Percentiles rank a stretch among this genome's conserved stretches.
phyloP scores from a whole-genome alignment of 805 yeast species.

The Teunomyces lycoperdinae region DNA sequence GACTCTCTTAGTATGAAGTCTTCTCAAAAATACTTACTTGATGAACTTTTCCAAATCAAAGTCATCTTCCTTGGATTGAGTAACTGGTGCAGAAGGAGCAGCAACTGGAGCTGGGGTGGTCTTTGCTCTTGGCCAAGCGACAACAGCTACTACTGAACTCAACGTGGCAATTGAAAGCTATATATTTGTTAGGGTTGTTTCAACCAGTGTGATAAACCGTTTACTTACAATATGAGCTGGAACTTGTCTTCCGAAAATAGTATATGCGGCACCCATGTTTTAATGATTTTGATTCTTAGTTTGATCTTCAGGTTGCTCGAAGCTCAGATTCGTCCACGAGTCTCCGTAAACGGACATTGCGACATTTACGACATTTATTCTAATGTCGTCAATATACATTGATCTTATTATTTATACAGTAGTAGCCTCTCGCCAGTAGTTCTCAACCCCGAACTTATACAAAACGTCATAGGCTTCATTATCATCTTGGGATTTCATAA shows the following conservation, averaged over 20 bases:
- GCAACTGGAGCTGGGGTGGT: conserved; percentile 20
- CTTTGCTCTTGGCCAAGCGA: conserved; percentile 36
- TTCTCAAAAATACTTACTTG: conserved; percentile 30
- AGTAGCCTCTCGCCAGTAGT: conserved; percentile 49
- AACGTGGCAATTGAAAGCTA: conserved; percentile 43
- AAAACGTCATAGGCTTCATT: conserved; percentile 51
- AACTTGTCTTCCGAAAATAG: conserved; percentile 44
- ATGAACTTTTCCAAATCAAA: conserved; percentile 43
- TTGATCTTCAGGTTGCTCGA: not conserved
- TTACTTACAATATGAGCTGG: conserved; percentile 43
- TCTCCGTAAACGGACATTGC: not conserved
- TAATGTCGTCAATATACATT: too few relatives aligned
- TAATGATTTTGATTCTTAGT: not conserved
- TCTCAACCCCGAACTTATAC: conserved; percentile 50
- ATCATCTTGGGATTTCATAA: conserved; percentile 50
- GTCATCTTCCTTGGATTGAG: conserved; percentile 34
- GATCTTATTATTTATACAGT: not conserved
- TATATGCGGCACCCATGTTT: conserved; percentile 41
- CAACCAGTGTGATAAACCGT: not conserved
- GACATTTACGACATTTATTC: conserved; percentile 1
- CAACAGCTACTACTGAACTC: conserved; percentile 36
- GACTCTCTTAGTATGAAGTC: too few relatives aligned
- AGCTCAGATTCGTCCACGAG: not conserved
- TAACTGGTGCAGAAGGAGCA: conserved; percentile 17
- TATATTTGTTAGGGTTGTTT: conserved; percentile 10